Base-by-base conservation (phyloP, 495 filamentous ascomycete species). In the Penicillium taxi region DNA sequence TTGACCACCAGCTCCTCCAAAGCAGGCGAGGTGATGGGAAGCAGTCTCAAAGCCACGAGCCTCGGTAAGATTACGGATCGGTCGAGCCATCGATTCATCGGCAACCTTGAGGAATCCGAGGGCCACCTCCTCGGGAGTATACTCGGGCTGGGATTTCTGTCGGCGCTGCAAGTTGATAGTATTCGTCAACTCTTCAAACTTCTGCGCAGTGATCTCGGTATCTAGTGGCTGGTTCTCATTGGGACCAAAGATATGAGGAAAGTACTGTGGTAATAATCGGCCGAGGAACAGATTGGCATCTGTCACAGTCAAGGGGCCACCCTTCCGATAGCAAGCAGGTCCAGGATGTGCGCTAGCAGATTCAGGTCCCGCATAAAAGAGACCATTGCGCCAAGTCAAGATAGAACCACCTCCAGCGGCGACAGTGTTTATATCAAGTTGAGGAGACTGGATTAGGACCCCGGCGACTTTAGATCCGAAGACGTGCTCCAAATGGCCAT, bases 351-450 rank as follows among this genome's bases (percentile, higher is more conserved):
- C 90, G 21, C 87, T 81, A 0, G 89, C 90, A 2, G 86, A 94
- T 55, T 96, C 91, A 3, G 90, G 90, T 0, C 90, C 90, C 19
- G 96, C 90, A n/a, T 93, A 87, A 50, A 96, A 96, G 8, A 96
- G 67, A 5, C 91, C 90, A 44, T 96, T 96, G 29, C 80, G 77
- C 71, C 81, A 96, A 49, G 88, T 86, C 3, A 96, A 72, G 31
- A 86, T 77, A 3, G 87, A 94, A 12, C 90, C 90, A 37, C 90
- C 90, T 26, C 90, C 90, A 13, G 90, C 90, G 13, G 90, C 90
- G 20, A 96, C 90, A 0, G 91, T 98, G 59, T 96, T 96, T 61
- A 98, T 96, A 61, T 98, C 91, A 1, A 98, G 75, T 50, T 96
- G 91, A 0, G 91, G 91, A 0, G 82, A 88, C 49, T 96, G 91